phyloP scores from a whole-genome alignment of 2,329 filamentous ascomycete species.

The Ceratocystiopsis brevicomis region DNA sequence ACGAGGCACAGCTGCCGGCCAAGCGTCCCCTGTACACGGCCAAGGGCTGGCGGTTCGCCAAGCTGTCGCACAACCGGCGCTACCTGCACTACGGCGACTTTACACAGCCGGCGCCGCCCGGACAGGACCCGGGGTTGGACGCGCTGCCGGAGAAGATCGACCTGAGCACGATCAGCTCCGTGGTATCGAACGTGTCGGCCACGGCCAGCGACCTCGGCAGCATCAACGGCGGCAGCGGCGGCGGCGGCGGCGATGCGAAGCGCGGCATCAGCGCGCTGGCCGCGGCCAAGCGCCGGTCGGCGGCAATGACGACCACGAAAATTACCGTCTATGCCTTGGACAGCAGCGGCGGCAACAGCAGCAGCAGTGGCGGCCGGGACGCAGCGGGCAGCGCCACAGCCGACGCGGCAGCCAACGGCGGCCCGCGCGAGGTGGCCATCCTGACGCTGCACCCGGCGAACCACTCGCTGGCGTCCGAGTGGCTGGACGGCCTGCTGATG shows the following conservation, averaged over 20 bases:
- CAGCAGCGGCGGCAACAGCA: constrained; percentile 11
- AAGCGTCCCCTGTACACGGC: constrained; percentile 24
- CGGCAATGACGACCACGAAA: constrained; percentile 46
- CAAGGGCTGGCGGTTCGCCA: constrained; percentile 61
- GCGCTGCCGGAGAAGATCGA: constrained; percentile 66
- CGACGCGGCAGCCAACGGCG: background rate
- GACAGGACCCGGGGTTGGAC: constrained; percentile 48
- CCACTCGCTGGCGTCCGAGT: constrained; percentile 77
- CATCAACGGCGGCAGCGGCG: constrained; percentile 21
- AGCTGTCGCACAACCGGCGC: constrained; percentile 75
- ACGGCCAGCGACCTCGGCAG: constrained; percentile 31
- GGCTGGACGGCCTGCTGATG: constrained; percentile 91
- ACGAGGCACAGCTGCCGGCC: constrained; percentile 15
- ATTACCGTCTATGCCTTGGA: constrained; percentile 75
- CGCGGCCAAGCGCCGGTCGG: background rate
- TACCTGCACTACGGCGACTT: constrained; percentile 87
- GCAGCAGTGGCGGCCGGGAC: constrained; percentile 12
- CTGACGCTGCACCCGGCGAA: constrained; percentile 67
- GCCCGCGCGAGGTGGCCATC: constrained; percentile 43
- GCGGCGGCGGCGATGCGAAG: constrained; percentile 1
- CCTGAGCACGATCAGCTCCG: constrained; percentile 70
- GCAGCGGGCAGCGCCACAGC: constrained; percentile 14
- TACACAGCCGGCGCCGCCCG: constrained; percentile 36
- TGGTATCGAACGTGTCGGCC: constrained; percentile 79
- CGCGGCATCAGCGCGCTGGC: too few species aligned